Evolutionary conservation across 345 rosid species (phyloP).

Genomic region (Euclidium syriacum): DNA sequence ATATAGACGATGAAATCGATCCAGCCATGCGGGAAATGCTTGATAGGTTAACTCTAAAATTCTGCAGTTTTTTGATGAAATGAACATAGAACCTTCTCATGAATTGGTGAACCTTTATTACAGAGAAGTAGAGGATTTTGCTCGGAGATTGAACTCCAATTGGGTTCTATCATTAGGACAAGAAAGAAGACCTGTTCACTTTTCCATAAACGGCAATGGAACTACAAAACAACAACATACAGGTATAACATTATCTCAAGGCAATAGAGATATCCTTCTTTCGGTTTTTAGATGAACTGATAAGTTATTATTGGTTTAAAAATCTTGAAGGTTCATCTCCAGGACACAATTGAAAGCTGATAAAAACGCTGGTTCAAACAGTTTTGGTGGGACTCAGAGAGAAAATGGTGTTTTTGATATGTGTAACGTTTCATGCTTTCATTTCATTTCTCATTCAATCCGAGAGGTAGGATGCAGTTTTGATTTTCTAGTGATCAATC

Average conservation of each 20-base stretch:
- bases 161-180: conserved; percentile 59
- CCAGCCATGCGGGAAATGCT: conserved; percentile 75
- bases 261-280: not conserved
- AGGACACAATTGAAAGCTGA: conserved; percentile 1
- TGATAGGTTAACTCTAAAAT: conserved; percentile 51
- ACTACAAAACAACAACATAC: conserved; percentile 41
- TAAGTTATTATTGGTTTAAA: not conserved
- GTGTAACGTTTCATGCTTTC: conserved; percentile 10
- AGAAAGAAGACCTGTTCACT: conserved; percentile 46
- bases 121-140: conserved; percentile 95
- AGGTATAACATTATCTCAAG: conserved; percentile 38
- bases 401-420: conserved; percentile 1
- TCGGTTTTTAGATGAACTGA: conserved; percentile 11
- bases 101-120: not conserved
- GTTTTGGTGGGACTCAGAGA: conserved; percentile 12
- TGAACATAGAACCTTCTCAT: not conserved
- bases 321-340: conserved; percentile 20
- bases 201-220: conserved; percentile 51
- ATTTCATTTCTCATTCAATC: not conserved
- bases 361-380: conserved; percentile 5
- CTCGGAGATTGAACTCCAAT: conserved; percentile 75
- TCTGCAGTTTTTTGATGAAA: not conserved
- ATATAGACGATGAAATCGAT: conserved; percentile 75
- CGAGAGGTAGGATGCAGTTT: conserved; percentile 19
- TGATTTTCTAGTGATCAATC: conserved; percentile 5